Evolutionary conservation across 257 asterid genomes (phyloP).

Genomic region (Perilla frutescens): DNA sequence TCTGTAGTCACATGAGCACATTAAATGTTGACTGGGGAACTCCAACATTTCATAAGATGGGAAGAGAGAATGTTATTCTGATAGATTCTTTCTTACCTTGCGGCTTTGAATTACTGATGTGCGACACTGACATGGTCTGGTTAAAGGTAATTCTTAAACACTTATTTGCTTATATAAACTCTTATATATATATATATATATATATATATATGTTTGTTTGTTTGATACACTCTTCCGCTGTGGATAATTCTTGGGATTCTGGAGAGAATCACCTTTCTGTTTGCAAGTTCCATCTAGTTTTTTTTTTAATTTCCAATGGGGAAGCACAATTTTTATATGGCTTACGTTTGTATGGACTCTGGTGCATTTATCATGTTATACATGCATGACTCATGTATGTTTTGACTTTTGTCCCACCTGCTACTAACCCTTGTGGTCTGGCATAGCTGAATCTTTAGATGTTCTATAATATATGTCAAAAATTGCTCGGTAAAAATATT

Average conservation of each 20-base stretch:
- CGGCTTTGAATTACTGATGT: slow-evolving; percentile 93
- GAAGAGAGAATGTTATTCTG: slow-evolving; percentile 90
- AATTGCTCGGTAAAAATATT: background rate
- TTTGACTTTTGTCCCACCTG: slow-evolving; percentile 17
- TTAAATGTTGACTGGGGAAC: slow-evolving; percentile 97
- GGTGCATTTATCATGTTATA: background rate
- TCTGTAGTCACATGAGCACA: slow-evolving; percentile 99
- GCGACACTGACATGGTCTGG: slow-evolving; percentile 99
- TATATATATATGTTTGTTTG: slow-evolving; percentile 14
- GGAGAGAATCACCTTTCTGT: slow-evolving; percentile 12
- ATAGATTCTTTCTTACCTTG: slow-evolving; percentile 83
- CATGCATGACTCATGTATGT: background rate
- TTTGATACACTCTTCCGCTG: slow-evolving; percentile 9
- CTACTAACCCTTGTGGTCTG: slow-evolving; percentile 15
- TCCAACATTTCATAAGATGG: slow-evolving; percentile 94
- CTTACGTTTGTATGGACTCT: slow-evolving; percentile 18
- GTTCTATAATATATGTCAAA: background rate
- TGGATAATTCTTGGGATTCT: slow-evolving; percentile 2
- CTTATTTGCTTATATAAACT: slow-evolving; percentile 23
- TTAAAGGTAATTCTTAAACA: slow-evolving; percentile 70
- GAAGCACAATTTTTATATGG: slow-evolving; percentile 1
- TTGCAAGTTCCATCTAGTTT: slow-evolving; percentile 16
- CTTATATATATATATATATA: background rate
- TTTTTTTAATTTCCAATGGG: slow-evolving; percentile 4
- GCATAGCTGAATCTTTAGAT: background rate